Evolutionary conservation across 148 eudicot genomes (phyloP), one percentile per base, ranked within the genome.

Genomic region (Rhododendron simsii): DNA sequence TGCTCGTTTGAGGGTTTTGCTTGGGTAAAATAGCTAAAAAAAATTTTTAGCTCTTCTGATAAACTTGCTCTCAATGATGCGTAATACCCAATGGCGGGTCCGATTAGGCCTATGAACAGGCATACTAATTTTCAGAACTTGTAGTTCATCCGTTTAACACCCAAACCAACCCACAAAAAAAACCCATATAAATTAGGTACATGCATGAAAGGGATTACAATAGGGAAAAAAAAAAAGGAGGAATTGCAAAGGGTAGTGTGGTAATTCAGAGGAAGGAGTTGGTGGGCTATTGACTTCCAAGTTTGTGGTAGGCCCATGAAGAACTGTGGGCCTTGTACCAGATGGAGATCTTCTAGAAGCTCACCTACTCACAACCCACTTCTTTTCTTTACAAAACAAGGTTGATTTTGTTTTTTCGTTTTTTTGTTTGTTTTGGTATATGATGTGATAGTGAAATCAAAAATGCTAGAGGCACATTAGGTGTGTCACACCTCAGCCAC

Each of bases 241-340:
- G 80, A 41, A 51, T 51, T 81, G 41, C 67, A 20, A 87, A 5
- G 28, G 21, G 9, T 10, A 55, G 2, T 50, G 57, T 50, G 20
- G 81, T 48, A 55, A 87, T 81, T 35, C 76, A 18, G 44, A 14
- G n/a, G 4, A 1, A 63, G 82, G 84, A 89, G 88, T 90, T 87
- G 91, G 88, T 90, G 88, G 86, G 91, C 57, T 41, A 21, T 53
- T 89, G 86, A 81, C 86, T 74, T 81, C 7, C 9, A 21, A 44
- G 33, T 21, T 69, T 23, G 26, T 41, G 47, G 89, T 89, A 88
- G 89, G 87, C 76, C 91, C 87, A 48, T 5, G 16, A 3, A 6
- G 44, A 30, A 37, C 1, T 23, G 67, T 44, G 82, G 84, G 67
- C 78, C 30, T 12, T 50, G 30, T 21, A 57, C 41, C 76, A 12